Base-by-base conservation (phyloP, 2,329 filamentous ascomycete genomes). In the Nemania abortiva region DNA sequence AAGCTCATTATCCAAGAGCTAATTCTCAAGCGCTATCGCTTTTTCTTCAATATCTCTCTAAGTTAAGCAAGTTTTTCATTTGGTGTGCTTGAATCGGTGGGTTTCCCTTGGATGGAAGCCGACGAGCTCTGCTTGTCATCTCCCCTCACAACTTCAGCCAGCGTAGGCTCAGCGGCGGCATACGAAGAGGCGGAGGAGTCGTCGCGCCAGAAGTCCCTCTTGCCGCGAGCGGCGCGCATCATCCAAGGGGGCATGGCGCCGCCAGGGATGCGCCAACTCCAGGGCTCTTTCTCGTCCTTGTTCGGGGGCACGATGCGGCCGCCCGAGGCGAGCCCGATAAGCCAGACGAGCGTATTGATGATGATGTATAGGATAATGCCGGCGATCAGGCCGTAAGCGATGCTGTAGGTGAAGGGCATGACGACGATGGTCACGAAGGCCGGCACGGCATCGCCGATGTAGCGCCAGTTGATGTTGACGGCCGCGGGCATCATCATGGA, bases 321-420 rank as follows among this genome's bases (percentile, higher is more conserved):
- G 1, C 89, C 84, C 0, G 89, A 91, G 3, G 82, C 81, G 77
- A 88, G 85, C 79, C 92, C 89, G 73, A 97, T 81, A 56, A 92
- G 66, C 88, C 88, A 95, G 13, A 93, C 89, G 13, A 86, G 77
- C 0, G 85, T 88, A 81, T 97, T 97, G 81, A 97, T 86, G 71
- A 92, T 77, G 53, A 91, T 90, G 80, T 97, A 97, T 47, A 89
- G 89, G 75, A 91, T 85, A 75, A 97, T 91, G 61, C 93, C 92
- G 1, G 88, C 92, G 74, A 97, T 97, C 18, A 97, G 85, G 56
- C 94, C 94, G 76, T 97, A 92, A 13, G 94, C 92, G 76, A 97
- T 96, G 49, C 90, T 93, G 84, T 96, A 97, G 1, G 92, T 94
- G 81, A 97, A 96, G 0, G 94, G 93, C 94, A 97, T 97, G 69